Percentiles rank a stretch among this genome's conserved stretches.
These are phyloP conservation scores for Fusarium brachygibbosum DNA, from an alignment of 2,329 filamentous ascomycete species.

Conservation along the genomic window DNA sequence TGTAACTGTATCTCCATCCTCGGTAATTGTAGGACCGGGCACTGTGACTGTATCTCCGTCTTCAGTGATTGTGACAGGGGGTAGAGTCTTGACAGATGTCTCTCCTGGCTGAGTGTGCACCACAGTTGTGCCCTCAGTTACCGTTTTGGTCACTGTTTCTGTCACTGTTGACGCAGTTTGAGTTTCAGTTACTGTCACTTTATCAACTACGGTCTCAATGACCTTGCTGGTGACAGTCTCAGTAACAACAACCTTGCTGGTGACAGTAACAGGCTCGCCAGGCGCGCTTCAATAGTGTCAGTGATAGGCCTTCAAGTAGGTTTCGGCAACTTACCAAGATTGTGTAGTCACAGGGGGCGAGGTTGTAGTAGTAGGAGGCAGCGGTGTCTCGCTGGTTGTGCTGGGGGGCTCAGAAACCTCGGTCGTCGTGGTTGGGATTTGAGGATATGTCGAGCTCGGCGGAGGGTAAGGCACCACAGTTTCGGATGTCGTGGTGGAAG, in stretches of 20 bases:
- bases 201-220: slow-evolving; percentile 9
- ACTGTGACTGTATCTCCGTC: slow-evolving; percentile 10
- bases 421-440: slow-evolving; percentile 1
- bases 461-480: neutral
- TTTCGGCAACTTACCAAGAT: slow-evolving; percentile 15
- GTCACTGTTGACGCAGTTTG: slow-evolving; percentile 1
- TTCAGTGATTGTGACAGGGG: neutral
- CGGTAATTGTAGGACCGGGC: slow-evolving; percentile 1
- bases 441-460: neutral
- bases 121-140: slow-evolving; percentile 16
- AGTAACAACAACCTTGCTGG: slow-evolving; percentile 11
- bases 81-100: slow-evolving; percentile 17
- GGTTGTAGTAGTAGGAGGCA: slow-evolving; percentile 12
- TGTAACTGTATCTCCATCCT: slow-evolving; percentile 19
- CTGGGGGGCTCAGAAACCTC: neutral
- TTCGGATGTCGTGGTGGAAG: slow-evolving; percentile 1
- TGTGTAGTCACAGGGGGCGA: slow-evolving; percentile 10
- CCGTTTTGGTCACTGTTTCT: neutral
- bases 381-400: slow-evolving; percentile 5
- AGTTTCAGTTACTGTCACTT: slow-evolving; percentile 11
- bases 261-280: slow-evolving; percentile 3
- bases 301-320: neutral
- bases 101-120: slow-evolving; percentile 11
- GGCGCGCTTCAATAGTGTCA: slow-evolving; percentile 19
- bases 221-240: slow-evolving; percentile 8